Conservation (phyloP, 2,329 filamentous ascomycete genomes). For the Furcasterigmium furcatum region DNA sequence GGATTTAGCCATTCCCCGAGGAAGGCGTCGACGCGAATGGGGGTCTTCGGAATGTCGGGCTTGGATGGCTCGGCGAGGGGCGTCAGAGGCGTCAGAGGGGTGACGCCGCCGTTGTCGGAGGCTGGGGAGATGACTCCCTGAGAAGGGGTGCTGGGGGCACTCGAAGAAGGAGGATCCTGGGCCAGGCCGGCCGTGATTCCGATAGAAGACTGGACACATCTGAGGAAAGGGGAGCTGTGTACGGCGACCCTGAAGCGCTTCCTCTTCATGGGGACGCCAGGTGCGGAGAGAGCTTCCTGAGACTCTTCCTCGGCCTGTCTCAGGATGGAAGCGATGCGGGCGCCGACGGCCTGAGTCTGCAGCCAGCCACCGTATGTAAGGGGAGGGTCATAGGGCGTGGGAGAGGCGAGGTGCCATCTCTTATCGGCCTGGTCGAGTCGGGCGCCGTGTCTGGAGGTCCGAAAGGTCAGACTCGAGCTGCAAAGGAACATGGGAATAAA, state of each 20-base stretch:
- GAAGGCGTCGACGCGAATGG: constrained; percentile 84
- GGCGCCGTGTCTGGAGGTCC: constrained; percentile 71
- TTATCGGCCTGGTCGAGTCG: constrained; percentile 93
- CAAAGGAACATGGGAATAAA: background rate
- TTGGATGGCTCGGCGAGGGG: constrained; percentile 5
- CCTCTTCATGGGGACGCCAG: constrained; percentile 34
- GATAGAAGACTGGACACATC: constrained; percentile 89
- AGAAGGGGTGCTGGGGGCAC: constrained; percentile 14
- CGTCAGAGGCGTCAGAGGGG: constrained; percentile 8
- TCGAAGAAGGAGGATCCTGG: constrained; percentile 45
- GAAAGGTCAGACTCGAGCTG: background rate
- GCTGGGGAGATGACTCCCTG: constrained; percentile 27
- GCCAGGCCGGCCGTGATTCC: constrained; percentile 84
- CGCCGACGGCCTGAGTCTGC: constrained; percentile 78
- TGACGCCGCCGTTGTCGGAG: constrained; percentile 5
- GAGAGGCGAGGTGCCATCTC: constrained; percentile 89
- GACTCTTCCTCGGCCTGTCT: constrained; percentile 47
- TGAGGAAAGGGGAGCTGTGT: constrained; percentile 89
- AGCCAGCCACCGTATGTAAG: constrained; percentile 93
- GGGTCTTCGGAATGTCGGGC: constrained; percentile 45
- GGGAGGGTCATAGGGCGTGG: constrained; percentile 92
- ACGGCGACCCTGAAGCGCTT: constrained; percentile 76
- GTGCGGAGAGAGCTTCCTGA: constrained; percentile 24
- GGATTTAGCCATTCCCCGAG: constrained; percentile 94
- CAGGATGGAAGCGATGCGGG: constrained; percentile 75